Conservation (phyloP, 1,284 basidiomycete genomes). For the Ustilago bromivora region DNA sequence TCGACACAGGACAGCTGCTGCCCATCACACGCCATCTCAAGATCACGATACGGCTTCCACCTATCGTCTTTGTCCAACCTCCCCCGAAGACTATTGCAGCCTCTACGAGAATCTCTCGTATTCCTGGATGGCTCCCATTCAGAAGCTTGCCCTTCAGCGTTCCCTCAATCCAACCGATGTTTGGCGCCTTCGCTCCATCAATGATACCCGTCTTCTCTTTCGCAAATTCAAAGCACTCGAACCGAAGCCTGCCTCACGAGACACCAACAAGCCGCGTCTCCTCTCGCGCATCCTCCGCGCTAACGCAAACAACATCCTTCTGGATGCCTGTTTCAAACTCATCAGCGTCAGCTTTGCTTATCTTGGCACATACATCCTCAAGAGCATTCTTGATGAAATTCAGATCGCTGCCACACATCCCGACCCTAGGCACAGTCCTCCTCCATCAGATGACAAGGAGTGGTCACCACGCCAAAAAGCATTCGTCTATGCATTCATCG, state of each 20-base stretch:
- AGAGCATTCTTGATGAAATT: slow-evolving; percentile 50
- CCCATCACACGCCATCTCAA: slow-evolving; percentile 3
- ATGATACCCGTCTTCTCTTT: slow-evolving; percentile 53
- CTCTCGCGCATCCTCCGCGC: slow-evolving; percentile 41
- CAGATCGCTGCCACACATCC: slow-evolving; percentile 32
- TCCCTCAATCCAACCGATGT: slow-evolving; percentile 55
- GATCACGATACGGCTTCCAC: slow-evolving; percentile 25
- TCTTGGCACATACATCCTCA: slow-evolving; percentile 54
- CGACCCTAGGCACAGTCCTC: neutral
- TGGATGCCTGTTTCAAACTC: slow-evolving; percentile 57
- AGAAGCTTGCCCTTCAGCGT: slow-evolving; percentile 43
- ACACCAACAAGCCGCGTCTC: slow-evolving; percentile 20
- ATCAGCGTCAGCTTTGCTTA: slow-evolving; percentile 57
- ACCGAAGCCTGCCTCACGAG: neutral
- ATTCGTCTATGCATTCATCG: slow-evolving; percentile 49
- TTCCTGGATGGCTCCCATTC: slow-evolving; percentile 60
- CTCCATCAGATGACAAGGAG: neutral
- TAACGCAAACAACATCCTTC: slow-evolving; percentile 57
- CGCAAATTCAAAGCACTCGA: slow-evolving; percentile 41
- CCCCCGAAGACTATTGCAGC: slow-evolving; percentile 58
- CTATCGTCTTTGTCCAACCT: slow-evolving; percentile 57
- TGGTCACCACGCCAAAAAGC: slow-evolving; percentile 57
- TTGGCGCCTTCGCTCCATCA: slow-evolving; percentile 56
- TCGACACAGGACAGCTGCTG: slow-evolving; percentile 21
- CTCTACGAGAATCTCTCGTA: slow-evolving; percentile 54